Evolutionary conservation across 306 rosid species (phyloP), one percentile per base, ranked within the genome.

Genomic region (Datisca glomerata): DNA sequence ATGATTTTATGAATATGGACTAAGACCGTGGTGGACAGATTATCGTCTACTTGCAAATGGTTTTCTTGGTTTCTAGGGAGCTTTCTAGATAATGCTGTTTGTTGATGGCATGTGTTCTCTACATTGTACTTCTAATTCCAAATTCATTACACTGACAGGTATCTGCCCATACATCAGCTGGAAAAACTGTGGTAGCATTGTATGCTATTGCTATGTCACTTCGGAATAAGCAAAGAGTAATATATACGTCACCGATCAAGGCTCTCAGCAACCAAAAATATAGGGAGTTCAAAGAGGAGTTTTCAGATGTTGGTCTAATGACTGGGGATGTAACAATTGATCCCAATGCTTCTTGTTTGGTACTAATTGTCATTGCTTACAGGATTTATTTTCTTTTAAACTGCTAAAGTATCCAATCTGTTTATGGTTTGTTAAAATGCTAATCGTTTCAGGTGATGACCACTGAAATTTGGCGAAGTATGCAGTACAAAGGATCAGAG

Each of bases 401-500:
- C 36, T n/a, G 12, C 13, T 8, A 12, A 15, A 29, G n/a, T 53
- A 28, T 21, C 16, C 25, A 19, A 3, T 35, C 16, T 34, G 14
- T 11, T 18, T 45, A 28, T 29, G 14, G 35, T 21, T 7, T 9
- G 12, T 6, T 56, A 12, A 21, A 41, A 8, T 61, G 9, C n/a
- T 39, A 24, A 56, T 25, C 23, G 18, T 21, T 68, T 45, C 55
- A 86, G 96, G 96, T 87, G 28, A 89, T 89, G 98, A 89, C 98
- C 16, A 89, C 98, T 0, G 93, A 89, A 56, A 89, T 84, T 44
- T 83, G 95, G 95, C 91, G 95, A 15, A 83, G 98, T 40, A 89
- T 89, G 98, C 95, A 77, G 68, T 89, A 89, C 75, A 89, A 70
- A 66, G 98, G 98, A 34, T 89, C 95, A 3, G 95, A 84, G 77